Base-by-base conservation (phyloP, 768 basidiomycete species). In the Tylopilus subfusipes region DNA sequence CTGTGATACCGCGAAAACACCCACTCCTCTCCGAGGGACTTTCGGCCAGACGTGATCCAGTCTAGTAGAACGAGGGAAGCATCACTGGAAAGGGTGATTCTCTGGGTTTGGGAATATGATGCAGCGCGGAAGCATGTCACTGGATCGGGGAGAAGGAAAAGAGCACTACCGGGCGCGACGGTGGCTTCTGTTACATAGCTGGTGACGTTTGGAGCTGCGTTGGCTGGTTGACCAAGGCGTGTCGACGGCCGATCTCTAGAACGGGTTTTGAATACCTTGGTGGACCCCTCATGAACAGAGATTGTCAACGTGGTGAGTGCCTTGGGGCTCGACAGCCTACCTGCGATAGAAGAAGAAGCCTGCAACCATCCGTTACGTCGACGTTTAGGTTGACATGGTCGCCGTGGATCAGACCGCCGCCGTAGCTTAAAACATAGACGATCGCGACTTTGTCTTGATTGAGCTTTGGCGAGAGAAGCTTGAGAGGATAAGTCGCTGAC, bases 211-310 rank as follows among this genome's bases (percentile, higher is more conserved):
- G 54, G 36, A 4, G 38, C 22, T 48, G 48, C 33, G 18, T 57
- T 53, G 48, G 44, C 54, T 42, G 44, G 43, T 38, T 52, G 58
- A 54, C 48, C 44, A 43, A 63, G 54, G 34, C 72, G 70, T 42
- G 76, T 74, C 25, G 86, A 82, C 27, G 78, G 75, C 34, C 84
- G 78, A 54, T 77, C 76, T n/a, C 82, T 84, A 9, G 76, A 70
- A 22, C 93, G 83, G 19, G 77, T 75, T 71, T 93, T 95, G 77
- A 96, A 98, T 19, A 98, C 88, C 69, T 98, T 98, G 11, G 95
- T 98, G 5, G 88, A 91, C 30, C 93, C 91, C 93, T 94, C 22
- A 25, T 47, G 19, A 33, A 48, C 25, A 22, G 42, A 34, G 19
- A 21, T 25, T 49, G 36, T 52, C 55, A 57, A 55, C 39, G 24